These are phyloP conservation scores for Cornus florida DNA, from an alignment of 148 eudicot genomes.

Conservation along the genomic window DNA sequence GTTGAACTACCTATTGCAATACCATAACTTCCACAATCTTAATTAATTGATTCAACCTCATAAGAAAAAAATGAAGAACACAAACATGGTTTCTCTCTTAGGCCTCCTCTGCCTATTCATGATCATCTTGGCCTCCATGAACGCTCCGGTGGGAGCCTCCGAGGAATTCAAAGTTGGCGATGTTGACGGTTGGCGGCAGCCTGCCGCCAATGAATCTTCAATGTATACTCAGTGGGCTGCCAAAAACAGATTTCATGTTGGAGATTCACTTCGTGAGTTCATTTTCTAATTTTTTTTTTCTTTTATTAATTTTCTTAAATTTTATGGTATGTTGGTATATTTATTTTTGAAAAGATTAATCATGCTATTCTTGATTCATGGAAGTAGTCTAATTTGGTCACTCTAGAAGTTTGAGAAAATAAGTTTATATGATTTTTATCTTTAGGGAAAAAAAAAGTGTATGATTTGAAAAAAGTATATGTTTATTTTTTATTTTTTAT, in stretches of 20 bases:
- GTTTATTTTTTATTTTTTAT: neutral
- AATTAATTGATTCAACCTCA: neutral
- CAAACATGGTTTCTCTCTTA: conserved; percentile 11
- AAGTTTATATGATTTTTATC: too few relatives aligned
- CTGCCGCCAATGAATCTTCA: conserved; percentile 34
- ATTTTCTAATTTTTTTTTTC: neutral
- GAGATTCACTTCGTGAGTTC: conserved; percentile 65
- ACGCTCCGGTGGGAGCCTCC: conserved; percentile 12
- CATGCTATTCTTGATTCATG: neutral
- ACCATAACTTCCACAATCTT: neutral
- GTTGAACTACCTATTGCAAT: too few relatives aligned
- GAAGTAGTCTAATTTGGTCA: neutral
- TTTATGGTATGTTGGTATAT: neutral
- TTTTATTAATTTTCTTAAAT: neutral
- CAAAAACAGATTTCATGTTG: conserved; percentile 45
- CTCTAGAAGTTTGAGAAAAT: too few relatives aligned
- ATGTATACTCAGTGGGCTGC: conserved; percentile 58
- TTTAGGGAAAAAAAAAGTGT: too few relatives aligned
- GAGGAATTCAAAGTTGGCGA: conserved; percentile 61
- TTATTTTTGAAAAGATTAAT: too few relatives aligned
- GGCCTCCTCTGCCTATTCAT: neutral
- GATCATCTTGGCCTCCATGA: neutral
- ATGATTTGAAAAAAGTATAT: too few relatives aligned
- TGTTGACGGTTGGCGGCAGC: conserved; percentile 51
- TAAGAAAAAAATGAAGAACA: neutral